Percentiles rank a stretch among this genome's conserved stretches.
Evolutionary conservation across 192 early-diverging fungal genomes (phyloP).

Genomic region (Diversispora epigaea): DNA sequence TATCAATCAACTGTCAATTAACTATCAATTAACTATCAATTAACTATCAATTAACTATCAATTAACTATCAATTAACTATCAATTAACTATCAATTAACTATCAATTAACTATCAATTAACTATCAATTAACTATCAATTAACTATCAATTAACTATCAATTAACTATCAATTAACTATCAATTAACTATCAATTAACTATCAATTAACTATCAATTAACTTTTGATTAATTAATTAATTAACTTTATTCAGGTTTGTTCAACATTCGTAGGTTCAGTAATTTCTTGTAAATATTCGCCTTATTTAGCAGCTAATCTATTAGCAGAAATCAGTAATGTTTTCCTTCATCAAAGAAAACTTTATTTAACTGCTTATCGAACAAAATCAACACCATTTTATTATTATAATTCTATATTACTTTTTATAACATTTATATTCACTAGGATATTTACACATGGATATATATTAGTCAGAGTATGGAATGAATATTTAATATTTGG

Average conservation of each 20-base stretch:
- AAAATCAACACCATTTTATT: conserved; percentile 2
- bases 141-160: too few species aligned
- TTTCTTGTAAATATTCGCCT: conserved; percentile 13
- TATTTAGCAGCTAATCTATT: conserved; percentile 18
- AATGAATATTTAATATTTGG: neutral
- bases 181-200: too few species aligned
- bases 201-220: neutral
- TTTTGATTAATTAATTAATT: neutral
- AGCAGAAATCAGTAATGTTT: conserved; percentile 19
- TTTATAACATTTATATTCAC: conserved; percentile 10
- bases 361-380: neutral
- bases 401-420: conserved; percentile 13
- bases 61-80: too few species aligned
- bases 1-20: too few species aligned
- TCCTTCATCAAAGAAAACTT: conserved; percentile 25
- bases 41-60: too few species aligned
- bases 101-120: too few species aligned
- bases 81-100: too few species aligned
- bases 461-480: conserved; percentile 13
- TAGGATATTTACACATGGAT: neutral
- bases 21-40: too few species aligned
- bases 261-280: neutral
- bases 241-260: neutral
- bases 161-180: too few species aligned
- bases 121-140: too few species aligned